Evolutionary conservation across 208 protist species (phyloP).

Genomic region (Trypanosomatidae sp.): DNA sequence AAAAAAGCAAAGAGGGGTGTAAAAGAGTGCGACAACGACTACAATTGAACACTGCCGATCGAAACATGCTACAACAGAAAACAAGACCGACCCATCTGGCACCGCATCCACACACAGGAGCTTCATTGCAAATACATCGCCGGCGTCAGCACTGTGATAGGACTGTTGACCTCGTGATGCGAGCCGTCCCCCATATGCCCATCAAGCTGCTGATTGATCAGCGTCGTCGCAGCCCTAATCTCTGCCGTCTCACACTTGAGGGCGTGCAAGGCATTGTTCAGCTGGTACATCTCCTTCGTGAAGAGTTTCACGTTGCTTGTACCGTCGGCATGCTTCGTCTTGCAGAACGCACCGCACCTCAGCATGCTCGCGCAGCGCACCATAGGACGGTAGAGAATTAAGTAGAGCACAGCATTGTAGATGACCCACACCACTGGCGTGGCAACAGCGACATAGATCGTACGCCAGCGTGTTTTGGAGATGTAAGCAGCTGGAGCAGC

Average conservation of each 20-base stretch:
- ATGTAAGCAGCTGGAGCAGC: slow-evolving; percentile 61
- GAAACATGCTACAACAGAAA: not conserved
- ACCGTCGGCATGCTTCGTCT: slow-evolving; percentile 17
- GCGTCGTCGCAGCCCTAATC: slow-evolving; percentile 19
- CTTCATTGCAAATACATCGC: not conserved
- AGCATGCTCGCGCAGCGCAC: slow-evolving; percentile 36
- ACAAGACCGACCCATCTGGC: not conserved
- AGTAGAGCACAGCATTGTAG: slow-evolving; percentile 52
- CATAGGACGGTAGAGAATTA: slow-evolving; percentile 60
- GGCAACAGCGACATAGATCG: slow-evolving; percentile 56
- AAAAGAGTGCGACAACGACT: not conserved
- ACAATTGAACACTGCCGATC: not conserved
- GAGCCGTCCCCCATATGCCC: not conserved
- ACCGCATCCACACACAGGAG: not conserved
- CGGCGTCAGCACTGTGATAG: not conserved
- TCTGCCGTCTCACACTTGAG: slow-evolving; percentile 32
- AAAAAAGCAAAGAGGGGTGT: not conserved
- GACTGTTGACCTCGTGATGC: not conserved
- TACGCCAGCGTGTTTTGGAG: slow-evolving; percentile 20
- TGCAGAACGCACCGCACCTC: slow-evolving; percentile 26
- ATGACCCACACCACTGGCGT: slow-evolving; percentile 43
- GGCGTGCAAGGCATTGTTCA: slow-evolving; percentile 38
- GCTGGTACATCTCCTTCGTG: slow-evolving; percentile 63
- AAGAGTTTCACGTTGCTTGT: slow-evolving; percentile 22
- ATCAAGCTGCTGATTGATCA: slow-evolving; percentile 18